These are phyloP conservation scores for Rhodotorula diobovata DNA, from an alignment of 768 basidiomycete genomes.

Conservation along the genomic window DNA sequence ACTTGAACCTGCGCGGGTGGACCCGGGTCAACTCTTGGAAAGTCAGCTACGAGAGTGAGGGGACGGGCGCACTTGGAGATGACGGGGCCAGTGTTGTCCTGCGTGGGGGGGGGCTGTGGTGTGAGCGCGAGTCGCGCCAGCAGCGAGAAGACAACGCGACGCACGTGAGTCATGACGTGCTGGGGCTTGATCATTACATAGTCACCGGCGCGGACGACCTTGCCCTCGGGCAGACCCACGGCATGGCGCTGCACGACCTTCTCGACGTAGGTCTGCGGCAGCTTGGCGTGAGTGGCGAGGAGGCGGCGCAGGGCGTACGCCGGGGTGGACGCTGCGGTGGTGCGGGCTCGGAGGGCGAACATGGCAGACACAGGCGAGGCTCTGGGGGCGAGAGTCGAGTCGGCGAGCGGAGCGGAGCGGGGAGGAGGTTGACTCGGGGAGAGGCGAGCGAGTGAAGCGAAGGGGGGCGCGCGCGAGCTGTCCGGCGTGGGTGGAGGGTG, in stretches of 20 bases:
- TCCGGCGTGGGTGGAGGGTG: no score
- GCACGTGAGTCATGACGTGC: conserved; percentile 87
- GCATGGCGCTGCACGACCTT: conserved; percentile 97
- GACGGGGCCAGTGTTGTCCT: conserved; percentile 95
- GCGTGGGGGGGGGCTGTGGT: not conserved
- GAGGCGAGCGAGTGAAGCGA: no score
- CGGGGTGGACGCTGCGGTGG: not conserved
- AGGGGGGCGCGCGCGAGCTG: no score
- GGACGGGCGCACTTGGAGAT: conserved; percentile 75
- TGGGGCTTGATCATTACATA: conserved; percentile 99
- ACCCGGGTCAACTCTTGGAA: not conserved
- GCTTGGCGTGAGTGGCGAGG: conserved; percentile 28
- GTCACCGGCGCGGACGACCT: conserved; percentile 84
- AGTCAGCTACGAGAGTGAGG: conserved; percentile 12
- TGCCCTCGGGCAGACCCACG: conserved; percentile 75
- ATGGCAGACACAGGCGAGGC: not conserved
- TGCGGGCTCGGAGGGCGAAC: not conserved
- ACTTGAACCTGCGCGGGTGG: conserved; percentile 68
- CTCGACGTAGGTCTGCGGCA: conserved; percentile 79
- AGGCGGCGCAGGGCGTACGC: conserved; percentile 23
- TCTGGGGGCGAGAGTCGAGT: no score
- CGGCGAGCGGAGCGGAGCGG: no score
- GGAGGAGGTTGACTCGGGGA: no score
- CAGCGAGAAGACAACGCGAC: not conserved
- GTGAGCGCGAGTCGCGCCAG: not conserved